Evolutionary conservation across 2,329 filamentous ascomycete genomes (phyloP).

Genomic region (Aspergillus brasiliensis): DNA sequence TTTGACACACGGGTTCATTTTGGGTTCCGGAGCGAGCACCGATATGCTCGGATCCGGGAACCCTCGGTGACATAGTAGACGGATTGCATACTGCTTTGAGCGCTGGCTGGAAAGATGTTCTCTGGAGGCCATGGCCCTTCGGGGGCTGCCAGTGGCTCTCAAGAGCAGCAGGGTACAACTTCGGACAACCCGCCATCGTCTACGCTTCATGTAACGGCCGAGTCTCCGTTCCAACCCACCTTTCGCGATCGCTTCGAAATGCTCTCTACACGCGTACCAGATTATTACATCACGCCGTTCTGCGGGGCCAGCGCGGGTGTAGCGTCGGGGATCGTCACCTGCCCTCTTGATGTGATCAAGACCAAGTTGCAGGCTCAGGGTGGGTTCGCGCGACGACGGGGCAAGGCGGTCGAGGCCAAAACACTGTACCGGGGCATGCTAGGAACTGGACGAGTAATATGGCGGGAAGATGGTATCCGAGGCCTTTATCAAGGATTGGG

Average conservation of each 20-base stretch:
- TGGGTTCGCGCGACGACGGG: conserved; percentile 63
- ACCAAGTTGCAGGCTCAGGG: conserved; percentile 96
- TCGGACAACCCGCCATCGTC: conserved; percentile 26
- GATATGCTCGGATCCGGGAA: conserved; percentile 45
- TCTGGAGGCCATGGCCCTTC: conserved; percentile 46
- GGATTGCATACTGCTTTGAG: conserved; percentile 40
- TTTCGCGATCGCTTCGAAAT: conserved; percentile 43
- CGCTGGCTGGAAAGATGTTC: conserved; percentile 46
- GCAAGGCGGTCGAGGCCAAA: conserved; percentile 46
- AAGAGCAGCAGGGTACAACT: conserved; percentile 31
- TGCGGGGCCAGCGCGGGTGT: conserved; percentile 88
- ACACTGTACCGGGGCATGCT: conserved; percentile 79
- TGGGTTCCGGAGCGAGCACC: conserved; percentile 46
- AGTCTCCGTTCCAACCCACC: conserved; percentile 31
- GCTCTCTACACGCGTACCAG: conserved; percentile 53
- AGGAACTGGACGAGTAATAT: conserved; percentile 83
- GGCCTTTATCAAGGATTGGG: conserved; percentile 93
- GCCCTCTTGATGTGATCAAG: conserved; percentile 97
- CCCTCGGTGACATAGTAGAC: conserved; percentile 42
- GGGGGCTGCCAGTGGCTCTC: conserved; percentile 32
- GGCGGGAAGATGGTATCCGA: conserved; percentile 81
- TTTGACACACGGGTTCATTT: conserved; percentile 20
- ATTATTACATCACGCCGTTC: conserved; percentile 71
- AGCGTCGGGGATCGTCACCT: conserved; percentile 90
- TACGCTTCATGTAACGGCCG: conserved; percentile 29